Evolutionary conservation across 305 asterid genomes (phyloP), one percentile per base, ranked within the genome.

Genomic region (Salvia sclarea): DNA sequence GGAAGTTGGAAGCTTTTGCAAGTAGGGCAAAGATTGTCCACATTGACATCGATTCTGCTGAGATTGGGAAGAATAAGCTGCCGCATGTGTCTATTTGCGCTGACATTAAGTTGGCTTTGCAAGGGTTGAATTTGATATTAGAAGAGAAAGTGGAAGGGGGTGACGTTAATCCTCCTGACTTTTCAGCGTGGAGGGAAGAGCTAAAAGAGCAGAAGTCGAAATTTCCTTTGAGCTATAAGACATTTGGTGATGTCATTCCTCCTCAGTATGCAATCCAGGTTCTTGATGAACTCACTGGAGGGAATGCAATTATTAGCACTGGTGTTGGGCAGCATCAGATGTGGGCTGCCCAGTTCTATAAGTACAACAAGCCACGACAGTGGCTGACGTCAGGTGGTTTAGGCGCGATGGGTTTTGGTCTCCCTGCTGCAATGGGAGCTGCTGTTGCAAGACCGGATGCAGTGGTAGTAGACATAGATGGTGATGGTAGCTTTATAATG

Each of bases 271-370:
- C 86, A 0, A 85, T 85, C 50, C 82, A 81, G 78, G 70, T 71
- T 75, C 91, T 87, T 13, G 89, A 87, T 54, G 87, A 87, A 66
- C 65, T 87, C 71, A 87, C 89, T 0, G 70, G 78, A 2, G 91
- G 94, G 31, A 80, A 81, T 20, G 94, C 91, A 8, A 83, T 87
- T 37, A 74, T 87, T 18, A 81, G 86, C 69, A 87, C 89, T 6
- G 91, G 94, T 12, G 87, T 83, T 3, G 94, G 91, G 40, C 87
- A 85, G 63, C 94, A 85, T 54, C 91, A 83, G 45, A 85, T 85
- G 86, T 87, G 91, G 94, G 80, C 91, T 11, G 94, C 91, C 0
- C 94, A 85, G 57, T 82, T 78, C 69, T 87, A 85, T 61, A 87
- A 82, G 73, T 80, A 84, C 74, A 84, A 84, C 30, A 76, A 74